Evolutionary conservation across 202 grass and related monocot genomes (phyloP).

Genomic region (Saccharum hybrid): DNA sequence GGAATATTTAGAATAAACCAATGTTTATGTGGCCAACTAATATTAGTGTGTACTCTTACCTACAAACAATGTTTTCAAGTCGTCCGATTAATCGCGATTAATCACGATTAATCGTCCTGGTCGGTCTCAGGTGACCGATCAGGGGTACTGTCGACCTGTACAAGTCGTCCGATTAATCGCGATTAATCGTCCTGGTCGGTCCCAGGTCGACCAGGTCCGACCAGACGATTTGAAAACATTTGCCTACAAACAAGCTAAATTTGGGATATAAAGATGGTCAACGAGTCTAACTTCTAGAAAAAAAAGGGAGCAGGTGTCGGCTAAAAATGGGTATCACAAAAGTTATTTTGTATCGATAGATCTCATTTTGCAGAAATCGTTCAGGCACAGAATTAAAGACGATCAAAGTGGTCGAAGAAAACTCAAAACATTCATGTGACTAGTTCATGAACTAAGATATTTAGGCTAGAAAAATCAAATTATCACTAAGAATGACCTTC

Average conservation of each 20-base stretch:
- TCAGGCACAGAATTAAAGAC: background rate
- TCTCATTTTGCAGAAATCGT: background rate
- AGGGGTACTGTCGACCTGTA: too few relatives aligned
- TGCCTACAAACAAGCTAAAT: background rate
- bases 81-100: too few relatives aligned
- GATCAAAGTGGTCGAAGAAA: background rate
- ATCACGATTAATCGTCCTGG: too few relatives aligned
- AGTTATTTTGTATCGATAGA: background rate
- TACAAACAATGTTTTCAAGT: background rate
- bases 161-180: too few relatives aligned
- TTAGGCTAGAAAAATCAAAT: background rate
- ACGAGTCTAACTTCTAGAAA: background rate
- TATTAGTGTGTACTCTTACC: constrained; percentile 11
- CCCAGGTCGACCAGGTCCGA: too few relatives aligned
- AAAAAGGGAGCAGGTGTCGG: background rate
- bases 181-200: too few relatives aligned
- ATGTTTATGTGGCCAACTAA: background rate
- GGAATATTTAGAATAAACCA: background rate
- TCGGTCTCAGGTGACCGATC: too few relatives aligned
- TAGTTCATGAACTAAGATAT: background rate
- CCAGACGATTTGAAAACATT: too few relatives aligned
- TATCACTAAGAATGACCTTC: constrained; percentile 49
- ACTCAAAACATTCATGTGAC: background rate
- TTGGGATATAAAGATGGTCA: constrained; percentile 14
- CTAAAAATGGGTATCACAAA: background rate